These are phyloP conservation scores for Ascochyta pisi DNA, from an alignment of 2,329 filamentous ascomycete species.

Conservation along the genomic window DNA sequence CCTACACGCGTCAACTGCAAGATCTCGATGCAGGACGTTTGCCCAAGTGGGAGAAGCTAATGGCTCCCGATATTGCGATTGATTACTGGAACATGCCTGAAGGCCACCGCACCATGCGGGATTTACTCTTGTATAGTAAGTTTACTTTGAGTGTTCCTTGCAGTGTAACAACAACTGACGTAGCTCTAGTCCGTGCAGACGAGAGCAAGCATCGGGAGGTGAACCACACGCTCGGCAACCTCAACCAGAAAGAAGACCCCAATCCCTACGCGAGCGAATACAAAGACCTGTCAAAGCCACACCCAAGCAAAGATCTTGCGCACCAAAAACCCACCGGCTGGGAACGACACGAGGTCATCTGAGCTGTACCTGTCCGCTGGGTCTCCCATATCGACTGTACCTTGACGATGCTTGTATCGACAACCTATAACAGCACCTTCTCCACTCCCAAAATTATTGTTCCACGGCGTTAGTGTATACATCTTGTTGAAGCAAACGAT, in stretches of 20 bases:
- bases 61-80: slow-evolving; percentile 86
- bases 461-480: not conserved
- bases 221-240: slow-evolving; percentile 91
- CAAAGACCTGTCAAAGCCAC: slow-evolving; percentile 70
- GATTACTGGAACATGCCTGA: slow-evolving; percentile 96
- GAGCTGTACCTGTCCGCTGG: slow-evolving; percentile 10
- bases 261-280: slow-evolving; percentile 91
- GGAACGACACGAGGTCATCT: slow-evolving; percentile 72
- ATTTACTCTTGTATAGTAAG: slow-evolving; percentile 84
- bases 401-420: not conserved
- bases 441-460: not conserved
- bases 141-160: slow-evolving; percentile 36
- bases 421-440: not conserved
- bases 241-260: slow-evolving; percentile 83
- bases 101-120: slow-evolving; percentile 79
- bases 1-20: slow-evolving; percentile 86
- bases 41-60: slow-evolving; percentile 79
- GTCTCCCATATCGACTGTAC: not conserved
- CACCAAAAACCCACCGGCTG: slow-evolving; percentile 75
- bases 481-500: not conserved
- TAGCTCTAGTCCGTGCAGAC: slow-evolving; percentile 43
- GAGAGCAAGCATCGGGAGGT: slow-evolving; percentile 77
- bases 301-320: slow-evolving; percentile 72
- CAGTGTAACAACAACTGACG: slow-evolving; percentile 1
- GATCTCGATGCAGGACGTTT: slow-evolving; percentile 87